These are phyloP conservation scores for Ganoderma meredithae DNA, from an alignment of 1,284 basidiomycete genomes.

Conservation along the genomic window DNA sequence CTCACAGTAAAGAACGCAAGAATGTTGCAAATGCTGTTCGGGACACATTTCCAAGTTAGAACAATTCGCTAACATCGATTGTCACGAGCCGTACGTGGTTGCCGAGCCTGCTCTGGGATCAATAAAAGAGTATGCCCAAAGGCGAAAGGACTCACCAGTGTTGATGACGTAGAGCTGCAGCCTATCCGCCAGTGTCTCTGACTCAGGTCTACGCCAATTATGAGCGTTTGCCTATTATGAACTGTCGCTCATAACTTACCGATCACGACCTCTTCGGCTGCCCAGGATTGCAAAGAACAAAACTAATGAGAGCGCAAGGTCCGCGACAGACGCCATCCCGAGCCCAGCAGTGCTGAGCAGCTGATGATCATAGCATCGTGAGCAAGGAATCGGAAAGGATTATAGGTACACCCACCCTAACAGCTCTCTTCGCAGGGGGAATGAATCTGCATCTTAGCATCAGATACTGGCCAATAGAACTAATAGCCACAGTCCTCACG, in stretches of 20 bases:
- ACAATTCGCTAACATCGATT: background rate
- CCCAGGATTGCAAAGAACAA: conserved; percentile 2
- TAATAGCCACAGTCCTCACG: background rate
- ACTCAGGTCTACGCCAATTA: background rate
- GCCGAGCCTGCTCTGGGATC: background rate
- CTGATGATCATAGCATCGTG: background rate
- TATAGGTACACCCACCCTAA: background rate
- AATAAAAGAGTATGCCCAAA: background rate
- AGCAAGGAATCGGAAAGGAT: background rate
- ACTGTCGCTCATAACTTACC: background rate
- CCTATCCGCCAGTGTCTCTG: conserved; percentile 4
- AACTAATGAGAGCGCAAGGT: background rate
- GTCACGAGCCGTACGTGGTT: background rate
- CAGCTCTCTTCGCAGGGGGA: background rate
- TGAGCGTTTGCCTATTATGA: background rate
- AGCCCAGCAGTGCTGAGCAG: background rate
- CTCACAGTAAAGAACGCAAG: conserved; percentile 9
- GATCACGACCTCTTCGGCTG: conserved; percentile 2
- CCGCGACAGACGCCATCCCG: conserved; percentile 4
- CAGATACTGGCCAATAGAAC: background rate
- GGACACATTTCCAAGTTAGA: background rate
- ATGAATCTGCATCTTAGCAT: background rate
- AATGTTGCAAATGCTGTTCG: conserved; percentile 6
- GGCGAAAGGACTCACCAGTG: conserved; percentile 1
- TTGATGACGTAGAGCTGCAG: conserved; percentile 7